Base-by-base conservation (phyloP, 768 basidiomycete genomes). In the Lentinula lateritia region DNA sequence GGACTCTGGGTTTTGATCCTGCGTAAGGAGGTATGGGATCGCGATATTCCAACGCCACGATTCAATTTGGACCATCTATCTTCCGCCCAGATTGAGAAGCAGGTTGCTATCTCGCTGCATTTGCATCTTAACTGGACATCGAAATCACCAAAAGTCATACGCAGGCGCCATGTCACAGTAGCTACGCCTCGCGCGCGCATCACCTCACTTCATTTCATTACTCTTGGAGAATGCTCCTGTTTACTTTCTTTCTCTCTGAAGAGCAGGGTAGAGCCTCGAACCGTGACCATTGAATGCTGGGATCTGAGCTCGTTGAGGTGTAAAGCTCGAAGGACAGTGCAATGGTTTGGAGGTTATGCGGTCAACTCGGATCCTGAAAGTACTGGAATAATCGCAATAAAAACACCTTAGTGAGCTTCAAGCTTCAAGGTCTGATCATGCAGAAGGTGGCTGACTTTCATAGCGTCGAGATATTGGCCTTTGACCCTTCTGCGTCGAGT, bases 201-300 rank as follows among this genome's bases (percentile, higher is more conserved):
- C 52, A 68, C 81, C 3, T 76, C 76, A 18, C 69, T 86, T 16
- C 70, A 79, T 46, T 82, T 87, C 64, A 63, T 87, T 0, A 80
- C 81, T 0, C 75, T 72, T 0, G 64, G 72, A n/a, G 73, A 70
- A 3, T 71, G 71, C 38, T 74, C 76, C 6, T 82, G 78, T 71
- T 67, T 88, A 6, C 66, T 88, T 23, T 83, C 83, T 0, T 68
- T 85, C 35, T 74, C 73, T 0, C 41, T 65, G 61, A 72, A 64
- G 65, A 66, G 62, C 12, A 36, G 41, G 1, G 61, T 60, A 0
- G 69, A 60, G 1, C 66, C 68, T 0, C 68, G 71, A 16, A 52
- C 63, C 12, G 78, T 75, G 34, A 70, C 70, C 23, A 60, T 88
- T 32, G 82, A 84, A 42, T 85, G 85, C 65, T 88, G 87, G 87